A percentile compares a stretch with the other conserved stretches of the same genome.
Conservation (phyloP, 176 grass and related monocot species). For the Triticum turgidum region DNA sequence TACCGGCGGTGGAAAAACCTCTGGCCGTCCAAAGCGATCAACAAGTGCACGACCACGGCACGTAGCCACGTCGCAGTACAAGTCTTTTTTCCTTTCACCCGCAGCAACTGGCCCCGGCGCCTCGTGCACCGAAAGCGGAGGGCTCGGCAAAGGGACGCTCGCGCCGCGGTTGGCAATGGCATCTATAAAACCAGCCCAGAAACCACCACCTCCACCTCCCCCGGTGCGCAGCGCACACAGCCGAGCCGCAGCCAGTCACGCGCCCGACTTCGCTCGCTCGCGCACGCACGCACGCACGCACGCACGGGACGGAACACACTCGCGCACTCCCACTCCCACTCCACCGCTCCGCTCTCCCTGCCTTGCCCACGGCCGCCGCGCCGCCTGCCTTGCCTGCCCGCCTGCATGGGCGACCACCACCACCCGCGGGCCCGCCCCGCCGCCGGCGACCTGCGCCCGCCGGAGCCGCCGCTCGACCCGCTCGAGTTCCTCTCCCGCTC, state of each 20-base stretch:
- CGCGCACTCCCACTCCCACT: background rate
- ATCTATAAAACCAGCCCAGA: background rate
- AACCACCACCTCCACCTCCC: background rate
- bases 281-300: background rate
- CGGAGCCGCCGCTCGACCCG: conserved; percentile 62
- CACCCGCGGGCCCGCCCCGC: background rate
- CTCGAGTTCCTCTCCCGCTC: conserved; percentile 93
- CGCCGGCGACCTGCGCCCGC: conserved; percentile 45
- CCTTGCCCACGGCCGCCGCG: background rate
- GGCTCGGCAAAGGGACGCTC: background rate
- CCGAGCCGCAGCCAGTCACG: background rate
- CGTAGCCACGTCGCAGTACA: background rate
- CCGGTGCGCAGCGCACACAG: background rate
- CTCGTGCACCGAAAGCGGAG: background rate
- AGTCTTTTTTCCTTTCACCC: background rate
- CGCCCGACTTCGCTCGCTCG: background rate
- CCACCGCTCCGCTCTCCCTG: background rate
- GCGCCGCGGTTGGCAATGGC: background rate
- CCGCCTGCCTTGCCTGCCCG: background rate
- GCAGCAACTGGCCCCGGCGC: too few species aligned
- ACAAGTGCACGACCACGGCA: too few species aligned
- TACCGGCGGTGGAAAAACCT: too few species aligned
- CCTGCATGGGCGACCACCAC: conserved; percentile 43
- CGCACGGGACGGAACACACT: background rate
- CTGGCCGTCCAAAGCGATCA: too few species aligned